Evolutionary conservation across 768 basidiomycete species (phyloP), one percentile per base, ranked within the genome.

Genomic region (Boletus rubropictus): DNA sequence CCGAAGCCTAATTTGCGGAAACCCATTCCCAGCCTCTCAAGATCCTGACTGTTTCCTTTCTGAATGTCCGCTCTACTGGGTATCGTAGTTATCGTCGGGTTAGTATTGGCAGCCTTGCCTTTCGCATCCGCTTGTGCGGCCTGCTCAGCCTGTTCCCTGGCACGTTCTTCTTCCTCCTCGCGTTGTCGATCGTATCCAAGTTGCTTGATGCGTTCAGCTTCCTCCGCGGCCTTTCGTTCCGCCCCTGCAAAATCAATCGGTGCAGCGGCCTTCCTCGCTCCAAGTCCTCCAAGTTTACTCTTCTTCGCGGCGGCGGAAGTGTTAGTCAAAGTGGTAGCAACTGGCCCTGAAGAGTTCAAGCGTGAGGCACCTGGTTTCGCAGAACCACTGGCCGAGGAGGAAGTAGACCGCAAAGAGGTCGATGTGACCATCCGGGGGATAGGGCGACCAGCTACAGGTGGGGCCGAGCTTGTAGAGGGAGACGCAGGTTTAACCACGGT

Each of bases 201-300:
- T 56, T 93, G 82, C 64, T 89, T 87, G 64, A 93, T 80, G 48
- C 92, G 77, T 67, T 94, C 94, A 21, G 91, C 93, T 64, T 98
- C 96, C 59, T 92, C 94, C 22, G 78, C 63, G 0, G 96, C 96
- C 55, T 86, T 86, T 24, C 85, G 75, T 65, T 98, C 94, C 0
- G 92, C 96, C 57, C 91, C 91, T 17, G 87, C 96, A 63, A 99
- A 99, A 68, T 97, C 84, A 55, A 97, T 83, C 1, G 86, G 78
- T 3, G 78, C 65, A 7, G 80, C 83, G 0, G 91, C 79, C 65
- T 91, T 94, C 62, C 87, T 86, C 8, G 94, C 96, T 12, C 95
- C 94, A 1, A 93, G 76, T 20, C 76, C 75, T 22, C 88, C 89
- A 12, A 86, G 76, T 58, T 84, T 84, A 7, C 77, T 73, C 62